Evolutionary conservation across 306 rosid species (phyloP).

Genomic region (Quercus glauca): DNA sequence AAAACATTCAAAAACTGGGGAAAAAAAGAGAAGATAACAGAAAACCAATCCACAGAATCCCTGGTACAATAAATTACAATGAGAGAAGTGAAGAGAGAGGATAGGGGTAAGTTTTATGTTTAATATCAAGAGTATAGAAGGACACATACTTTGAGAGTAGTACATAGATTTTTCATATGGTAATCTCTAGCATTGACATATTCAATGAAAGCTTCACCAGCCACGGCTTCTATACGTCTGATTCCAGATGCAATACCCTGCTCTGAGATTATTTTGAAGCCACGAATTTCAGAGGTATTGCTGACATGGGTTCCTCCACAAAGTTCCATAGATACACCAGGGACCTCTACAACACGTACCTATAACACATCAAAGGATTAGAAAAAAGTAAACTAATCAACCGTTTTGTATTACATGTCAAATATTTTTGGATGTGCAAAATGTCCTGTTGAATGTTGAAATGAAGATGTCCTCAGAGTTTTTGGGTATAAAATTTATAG

Average conservation of each 20-base stretch:
- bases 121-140: constrained; percentile 10
- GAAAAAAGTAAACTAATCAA: background rate
- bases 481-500: background rate
- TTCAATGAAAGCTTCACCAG: constrained; percentile 91
- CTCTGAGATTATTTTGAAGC: constrained; percentile 87
- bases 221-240: constrained; percentile 94
- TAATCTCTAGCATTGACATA: constrained; percentile 77
- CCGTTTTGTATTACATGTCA: background rate
- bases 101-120: background rate
- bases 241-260: constrained; percentile 96
- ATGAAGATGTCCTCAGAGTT: background rate
- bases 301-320: constrained; percentile 95
- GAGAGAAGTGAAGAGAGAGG: background rate
- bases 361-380: constrained; percentile 35
- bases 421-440: background rate
- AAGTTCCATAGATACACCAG: constrained; percentile 96
- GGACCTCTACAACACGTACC: constrained; percentile 98
- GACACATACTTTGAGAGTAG: constrained; percentile 77
- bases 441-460: constrained; percentile 2
- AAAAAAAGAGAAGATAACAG: background rate
- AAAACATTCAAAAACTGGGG: background rate
- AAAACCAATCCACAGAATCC: background rate
- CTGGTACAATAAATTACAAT: background rate
- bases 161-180: constrained; percentile 74
- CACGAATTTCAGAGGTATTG: constrained; percentile 92